phyloP scores from a whole-genome alignment of 2,329 filamentous ascomycete species.

The Penicillium sp. region DNA sequence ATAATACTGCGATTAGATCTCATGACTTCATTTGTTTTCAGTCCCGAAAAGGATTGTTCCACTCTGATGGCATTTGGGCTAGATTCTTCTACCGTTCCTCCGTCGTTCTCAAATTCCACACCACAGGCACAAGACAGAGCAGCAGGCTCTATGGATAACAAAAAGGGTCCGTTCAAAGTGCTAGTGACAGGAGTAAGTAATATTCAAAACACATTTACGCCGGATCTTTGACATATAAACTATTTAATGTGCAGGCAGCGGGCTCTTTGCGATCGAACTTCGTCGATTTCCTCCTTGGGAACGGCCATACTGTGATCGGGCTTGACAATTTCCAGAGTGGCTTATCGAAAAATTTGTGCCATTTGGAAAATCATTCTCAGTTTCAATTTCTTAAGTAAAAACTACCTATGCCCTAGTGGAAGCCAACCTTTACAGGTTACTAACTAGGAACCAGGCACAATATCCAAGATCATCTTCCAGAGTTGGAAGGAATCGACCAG shows the following conservation, averaged over 20 bases:
- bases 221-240: background rate
- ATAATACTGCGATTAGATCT: background rate
- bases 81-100: background rate
- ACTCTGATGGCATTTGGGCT: background rate
- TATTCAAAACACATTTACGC: background rate
- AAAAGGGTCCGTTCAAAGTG: background rate
- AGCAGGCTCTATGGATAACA: background rate
- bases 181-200: conserved; percentile 1
- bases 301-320: conserved; percentile 16
- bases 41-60: background rate
- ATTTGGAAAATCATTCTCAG: conserved; percentile 8
- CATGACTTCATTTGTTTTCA: background rate
- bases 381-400: conserved; percentile 14
- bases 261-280: conserved; percentile 21
- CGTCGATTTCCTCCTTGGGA: conserved; percentile 17
- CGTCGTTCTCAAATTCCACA: background rate
- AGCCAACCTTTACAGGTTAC: background rate
- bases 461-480: conserved; percentile 12
- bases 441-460: conserved; percentile 9
- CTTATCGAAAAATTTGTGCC: conserved; percentile 10
- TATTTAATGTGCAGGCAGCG: conserved; percentile 9
- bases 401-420: background rate
- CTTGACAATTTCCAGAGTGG: conserved; percentile 20
- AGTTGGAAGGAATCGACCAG: conserved; percentile 25
- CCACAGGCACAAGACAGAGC: background rate